Evolutionary conservation across 352 stramenopile genomes (phyloP).

Genomic region (Plasmopara muralis): DNA sequence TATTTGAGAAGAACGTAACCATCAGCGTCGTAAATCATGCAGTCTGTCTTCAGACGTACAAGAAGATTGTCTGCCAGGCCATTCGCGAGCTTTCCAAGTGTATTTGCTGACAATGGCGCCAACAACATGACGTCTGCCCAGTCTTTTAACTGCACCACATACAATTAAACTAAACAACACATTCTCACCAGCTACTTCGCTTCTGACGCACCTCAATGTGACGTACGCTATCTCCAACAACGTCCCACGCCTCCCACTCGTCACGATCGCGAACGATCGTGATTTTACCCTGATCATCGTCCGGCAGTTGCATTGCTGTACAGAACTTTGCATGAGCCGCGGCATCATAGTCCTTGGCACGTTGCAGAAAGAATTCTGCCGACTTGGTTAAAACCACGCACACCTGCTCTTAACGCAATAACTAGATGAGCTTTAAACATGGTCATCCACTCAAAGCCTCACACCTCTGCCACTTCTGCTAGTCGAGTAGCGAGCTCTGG

Average conservation of each 20-base stretch:
- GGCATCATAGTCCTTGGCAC: constrained; percentile 68
- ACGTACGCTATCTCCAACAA: constrained; percentile 72
- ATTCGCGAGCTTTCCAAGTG: constrained; percentile 86
- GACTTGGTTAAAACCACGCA: constrained; percentile 76
- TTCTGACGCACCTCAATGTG: constrained; percentile 74
- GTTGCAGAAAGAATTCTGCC: constrained; percentile 76
- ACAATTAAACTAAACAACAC: background rate
- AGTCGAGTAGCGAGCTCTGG: constrained; percentile 73
- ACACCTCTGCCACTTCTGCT: constrained; percentile 46
- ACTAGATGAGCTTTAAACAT: background rate
- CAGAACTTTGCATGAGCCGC: constrained; percentile 38
- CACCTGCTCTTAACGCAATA: constrained; percentile 32
- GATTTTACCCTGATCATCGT: constrained; percentile 13
- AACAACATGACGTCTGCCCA: constrained; percentile 92
- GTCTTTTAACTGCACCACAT: constrained; percentile 79
- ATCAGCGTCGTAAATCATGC: background rate
- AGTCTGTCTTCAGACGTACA: constrained; percentile 24
- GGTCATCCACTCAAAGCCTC: background rate
- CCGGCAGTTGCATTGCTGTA: constrained; percentile 15
- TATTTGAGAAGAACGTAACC: constrained; percentile 15
- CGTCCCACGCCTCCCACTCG: constrained; percentile 78
- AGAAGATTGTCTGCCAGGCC: constrained; percentile 95
- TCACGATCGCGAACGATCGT: constrained; percentile 61
- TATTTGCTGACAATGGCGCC: constrained; percentile 87
- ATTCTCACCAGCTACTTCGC: background rate